Evolutionary conservation across 306 rosid species (phyloP).

Genomic region (Ceratonia siliqua): DNA sequence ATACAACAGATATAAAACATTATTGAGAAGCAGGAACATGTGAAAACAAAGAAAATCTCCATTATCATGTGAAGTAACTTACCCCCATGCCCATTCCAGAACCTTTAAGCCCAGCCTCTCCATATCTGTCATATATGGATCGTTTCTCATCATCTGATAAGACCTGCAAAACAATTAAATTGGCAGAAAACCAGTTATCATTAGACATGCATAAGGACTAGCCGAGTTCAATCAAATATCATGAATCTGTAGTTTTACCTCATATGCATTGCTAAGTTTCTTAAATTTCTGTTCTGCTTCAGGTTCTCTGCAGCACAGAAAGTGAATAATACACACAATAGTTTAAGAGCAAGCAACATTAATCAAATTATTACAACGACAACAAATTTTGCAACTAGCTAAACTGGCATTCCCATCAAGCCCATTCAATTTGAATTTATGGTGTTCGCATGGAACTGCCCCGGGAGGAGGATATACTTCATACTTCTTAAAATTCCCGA

Average conservation of each 20-base stretch:
- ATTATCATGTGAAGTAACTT: constrained; percentile 43
- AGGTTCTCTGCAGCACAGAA: constrained; percentile 67
- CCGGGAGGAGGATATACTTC: background rate
- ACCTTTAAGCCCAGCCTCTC: constrained; percentile 98
- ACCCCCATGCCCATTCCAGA: constrained; percentile 87
- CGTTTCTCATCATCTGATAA: constrained; percentile 95
- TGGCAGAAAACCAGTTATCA: constrained; percentile 24
- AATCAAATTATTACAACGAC: background rate
- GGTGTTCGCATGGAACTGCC: background rate
- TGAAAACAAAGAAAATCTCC: constrained; percentile 3
- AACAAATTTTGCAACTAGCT: background rate
- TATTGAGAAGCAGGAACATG: constrained; percentile 22
- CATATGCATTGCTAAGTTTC: constrained; percentile 93
- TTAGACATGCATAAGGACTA: constrained; percentile 2
- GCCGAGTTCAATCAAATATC: constrained; percentile 21
- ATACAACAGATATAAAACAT: constrained; percentile 20
- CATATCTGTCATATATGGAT: constrained; percentile 82
- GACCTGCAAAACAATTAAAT: constrained; percentile 58
- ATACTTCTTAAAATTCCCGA: background rate
- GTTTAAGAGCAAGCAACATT: constrained; percentile 16
- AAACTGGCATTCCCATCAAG: constrained; percentile 14
- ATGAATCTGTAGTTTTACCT: constrained; percentile 53
- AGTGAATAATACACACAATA: constrained; percentile 17
- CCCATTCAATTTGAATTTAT: background rate
- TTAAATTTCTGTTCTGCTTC: constrained; percentile 91